Percentiles rank a stretch among this genome's conserved stretches.
Evolutionary conservation across 495 filamentous ascomycete genomes (phyloP).

Genomic region (Penicillium ochrochloron): DNA sequence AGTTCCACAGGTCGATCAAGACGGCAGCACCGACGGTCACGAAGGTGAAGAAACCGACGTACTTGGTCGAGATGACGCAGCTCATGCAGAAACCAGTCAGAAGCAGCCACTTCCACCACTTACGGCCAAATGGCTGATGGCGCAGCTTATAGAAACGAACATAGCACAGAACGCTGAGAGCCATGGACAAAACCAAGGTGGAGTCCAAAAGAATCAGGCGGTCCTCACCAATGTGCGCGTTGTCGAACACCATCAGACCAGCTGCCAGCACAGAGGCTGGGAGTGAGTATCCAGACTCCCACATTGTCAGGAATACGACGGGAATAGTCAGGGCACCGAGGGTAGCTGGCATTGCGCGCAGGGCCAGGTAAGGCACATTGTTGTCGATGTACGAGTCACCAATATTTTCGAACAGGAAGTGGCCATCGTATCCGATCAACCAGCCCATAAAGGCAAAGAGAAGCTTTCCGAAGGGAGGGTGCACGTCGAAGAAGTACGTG

Average conservation of each 20-base stretch:
- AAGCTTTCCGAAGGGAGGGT: conserved; percentile 86
- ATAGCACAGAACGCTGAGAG: conserved; percentile 89
- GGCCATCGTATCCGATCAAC: conserved; percentile 92
- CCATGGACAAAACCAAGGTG: conserved; percentile 93
- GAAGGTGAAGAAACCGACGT: conserved; percentile 96
- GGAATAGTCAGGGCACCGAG: conserved; percentile 92
- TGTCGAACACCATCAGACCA: conserved; percentile 90
- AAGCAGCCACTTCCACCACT: conserved; percentile 99
- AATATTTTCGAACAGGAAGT: conserved; percentile 99
- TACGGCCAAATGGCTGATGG: conserved; percentile 84
- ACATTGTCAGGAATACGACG: conserved; percentile 97
- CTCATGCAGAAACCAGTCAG: conserved; percentile 91
- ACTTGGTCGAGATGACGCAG: conserved; percentile 98
- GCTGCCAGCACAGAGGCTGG: conserved; percentile 89
- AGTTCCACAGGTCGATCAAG: conserved; percentile 90
- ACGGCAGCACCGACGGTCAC: conserved; percentile 96
- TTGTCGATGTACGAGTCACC: conserved; percentile 97
- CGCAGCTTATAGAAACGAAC: conserved; percentile 97
- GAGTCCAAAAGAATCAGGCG: conserved; percentile 94
- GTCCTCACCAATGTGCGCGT: conserved; percentile 97
- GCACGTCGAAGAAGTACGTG: conserved; percentile 99
- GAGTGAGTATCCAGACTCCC: conserved; percentile 97
- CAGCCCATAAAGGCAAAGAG: conserved; percentile 87
- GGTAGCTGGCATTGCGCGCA: conserved; percentile 89
- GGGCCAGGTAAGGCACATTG: conserved; percentile 95